Conservation (phyloP, 257 asterid species). For the Linderniella brevidens region DNA sequence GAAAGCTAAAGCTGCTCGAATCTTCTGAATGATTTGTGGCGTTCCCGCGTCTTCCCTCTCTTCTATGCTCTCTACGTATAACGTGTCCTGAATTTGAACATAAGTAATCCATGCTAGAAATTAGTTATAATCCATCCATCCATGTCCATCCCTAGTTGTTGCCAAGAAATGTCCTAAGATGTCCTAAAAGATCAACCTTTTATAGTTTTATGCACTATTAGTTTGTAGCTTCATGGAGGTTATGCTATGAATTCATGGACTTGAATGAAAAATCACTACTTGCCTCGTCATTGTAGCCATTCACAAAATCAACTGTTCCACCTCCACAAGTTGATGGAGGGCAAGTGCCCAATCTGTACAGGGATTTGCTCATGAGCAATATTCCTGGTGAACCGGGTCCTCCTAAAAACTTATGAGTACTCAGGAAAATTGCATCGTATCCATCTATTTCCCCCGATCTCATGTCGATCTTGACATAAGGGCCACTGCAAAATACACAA, state of each 20-base stretch:
- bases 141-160: not conserved
- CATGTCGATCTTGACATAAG: conserved; percentile 42
- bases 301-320: conserved; percentile 49
- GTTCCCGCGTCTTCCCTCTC: conserved; percentile 80
- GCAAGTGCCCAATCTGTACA: conserved; percentile 30
- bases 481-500: conserved; percentile 24
- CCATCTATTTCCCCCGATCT: conserved; percentile 36
- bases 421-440: conserved; percentile 36
- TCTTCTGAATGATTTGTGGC: conserved; percentile 44
- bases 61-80: conserved; percentile 35
- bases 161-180: no score
- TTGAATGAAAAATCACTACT: conserved; percentile 8
- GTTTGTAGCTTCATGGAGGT: no score
- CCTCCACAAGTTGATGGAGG: conserved; percentile 76
- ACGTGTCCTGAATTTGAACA: conserved; percentile 29
- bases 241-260: no score
- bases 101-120: not conserved
- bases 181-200: no score
- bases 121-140: not conserved
- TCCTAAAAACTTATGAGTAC: conserved; percentile 62
- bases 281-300: conserved; percentile 25
- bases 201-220: no score
- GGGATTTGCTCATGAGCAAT: conserved; percentile 29
- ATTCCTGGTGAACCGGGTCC: conserved; percentile 76
- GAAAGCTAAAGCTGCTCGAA: conserved; percentile 50